Base-by-base conservation (phyloP, 495 filamentous ascomycete species). In the Trichoderma virens region DNA sequence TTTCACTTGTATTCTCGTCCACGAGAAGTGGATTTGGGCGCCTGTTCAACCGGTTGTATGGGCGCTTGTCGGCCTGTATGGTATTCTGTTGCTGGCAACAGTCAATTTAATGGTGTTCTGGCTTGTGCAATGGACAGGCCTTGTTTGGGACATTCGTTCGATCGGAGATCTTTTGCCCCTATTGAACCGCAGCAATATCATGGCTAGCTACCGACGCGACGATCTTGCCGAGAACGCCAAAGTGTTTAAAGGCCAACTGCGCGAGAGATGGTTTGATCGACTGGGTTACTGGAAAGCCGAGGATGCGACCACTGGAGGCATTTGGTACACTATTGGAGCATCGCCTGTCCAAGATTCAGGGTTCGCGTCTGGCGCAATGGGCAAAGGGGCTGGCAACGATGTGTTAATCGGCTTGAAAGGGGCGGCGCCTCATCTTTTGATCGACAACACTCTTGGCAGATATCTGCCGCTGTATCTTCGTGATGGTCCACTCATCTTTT, bases 101-200 rank as follows among this genome's bases (percentile, higher is more conserved):
- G 63, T 82, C 32, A 67, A 79, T 20, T 65, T 90, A 7, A 70
- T 88, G 23, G 66, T 76, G 16, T 76, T 73, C 62, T 77, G 80
- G 72, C 69, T 84, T 35, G 61, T 82, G 20, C 74, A 81, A 28
- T 77, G 76, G 35, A 90, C 91, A 0, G 92, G 92, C 2, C 75
- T 97, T 68, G 85, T 87, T 73, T 97, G 92, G 92, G 91, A 93
- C 72, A 84, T 90, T 2, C 75, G 85, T n/a, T 91, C 86, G 16
- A 74, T 96, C 27, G 92, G 89, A 11, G 92, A 96, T 71, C 73
- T 94, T 30, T 79, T 90, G 56, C 82, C 86, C 4, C 75, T 96
- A 11, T 81, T 95, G 18, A 88, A 91, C 39, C 80, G 89, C 54
- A 91, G 90, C 41, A 97, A 96, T 72, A 85, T 86, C 14, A 76